Percentiles rank a stretch among this genome's conserved stretches.
These are phyloP conservation scores for Heliocybe sulcata DNA, from an alignment of 1,284 basidiomycete species.

Conservation along the genomic window DNA sequence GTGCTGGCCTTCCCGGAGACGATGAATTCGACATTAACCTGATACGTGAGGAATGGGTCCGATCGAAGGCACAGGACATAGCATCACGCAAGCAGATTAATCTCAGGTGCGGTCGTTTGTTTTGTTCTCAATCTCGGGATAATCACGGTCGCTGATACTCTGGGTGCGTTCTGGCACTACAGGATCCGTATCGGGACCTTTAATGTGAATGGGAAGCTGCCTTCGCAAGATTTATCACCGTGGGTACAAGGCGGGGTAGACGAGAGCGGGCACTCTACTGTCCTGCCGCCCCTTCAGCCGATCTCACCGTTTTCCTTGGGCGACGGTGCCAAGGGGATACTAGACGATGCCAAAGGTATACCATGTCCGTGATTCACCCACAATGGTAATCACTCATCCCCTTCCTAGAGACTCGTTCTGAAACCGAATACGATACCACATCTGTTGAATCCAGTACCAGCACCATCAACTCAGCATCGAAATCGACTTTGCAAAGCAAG, in stretches of 20 bases:
- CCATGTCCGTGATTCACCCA: not conserved
- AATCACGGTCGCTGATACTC: not conserved
- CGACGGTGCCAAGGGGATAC: not conserved
- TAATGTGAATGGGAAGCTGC: conserved; percentile 71
- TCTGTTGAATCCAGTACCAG: not conserved
- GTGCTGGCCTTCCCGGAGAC: conserved; percentile 54
- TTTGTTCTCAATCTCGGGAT: not conserved
- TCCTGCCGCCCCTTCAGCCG: not conserved
- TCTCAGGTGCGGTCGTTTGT: conserved; percentile 15
- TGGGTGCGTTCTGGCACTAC: not conserved
- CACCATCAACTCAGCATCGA: not conserved
- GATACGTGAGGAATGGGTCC: conserved; percentile 61
- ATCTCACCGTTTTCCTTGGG: not conserved
- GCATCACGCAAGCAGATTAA: conserved; percentile 2
- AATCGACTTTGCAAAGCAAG: not conserved
- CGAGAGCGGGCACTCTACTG: not conserved
- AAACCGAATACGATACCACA: not conserved
- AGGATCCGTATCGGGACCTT: conserved; percentile 69
- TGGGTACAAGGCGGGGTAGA: conserved; percentile 30
- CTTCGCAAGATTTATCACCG: conserved; percentile 56
- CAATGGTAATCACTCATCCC: not conserved
- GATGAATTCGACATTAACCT: conserved; percentile 48
- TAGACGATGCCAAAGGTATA: not conserved
- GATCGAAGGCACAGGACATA: conserved; percentile 26
- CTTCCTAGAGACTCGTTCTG: not conserved